Evolutionary conservation across 768 basidiomycete genomes (phyloP).

Genomic region (Psilocybe sp.): DNA sequence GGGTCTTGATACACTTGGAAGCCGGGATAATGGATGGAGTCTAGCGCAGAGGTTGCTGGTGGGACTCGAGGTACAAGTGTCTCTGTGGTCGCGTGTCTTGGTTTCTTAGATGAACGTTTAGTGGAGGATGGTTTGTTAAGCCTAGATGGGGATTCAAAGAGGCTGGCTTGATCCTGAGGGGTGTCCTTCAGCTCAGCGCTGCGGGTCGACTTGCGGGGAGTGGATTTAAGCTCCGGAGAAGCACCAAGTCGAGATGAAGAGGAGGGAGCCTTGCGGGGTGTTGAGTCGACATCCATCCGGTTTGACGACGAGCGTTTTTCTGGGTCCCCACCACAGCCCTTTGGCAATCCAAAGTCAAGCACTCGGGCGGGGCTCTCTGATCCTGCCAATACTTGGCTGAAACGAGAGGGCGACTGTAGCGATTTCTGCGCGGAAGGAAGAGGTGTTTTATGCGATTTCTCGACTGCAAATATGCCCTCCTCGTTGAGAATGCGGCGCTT

Average conservation of each 20-base stretch:
- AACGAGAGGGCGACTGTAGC: conserved; percentile 36
- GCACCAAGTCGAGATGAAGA: conserved; percentile 21
- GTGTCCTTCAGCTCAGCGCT: not conserved
- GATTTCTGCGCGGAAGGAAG: conserved; percentile 23
- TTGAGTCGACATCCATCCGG: conserved; percentile 14
- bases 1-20: conserved; percentile 57
- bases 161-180: conserved; percentile 2
- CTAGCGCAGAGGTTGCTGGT: conserved; percentile 42
- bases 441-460: conserved; percentile 35
- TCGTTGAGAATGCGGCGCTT: conserved; percentile 65
- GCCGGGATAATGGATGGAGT: conserved; percentile 67
- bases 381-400: conserved; percentile 40
- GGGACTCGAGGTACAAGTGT: conserved; percentile 33
- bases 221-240: conserved; percentile 25
- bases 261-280: conserved; percentile 19
- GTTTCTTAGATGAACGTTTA: not conserved
- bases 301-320: conserved; percentile 13
- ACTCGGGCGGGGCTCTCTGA: conserved; percentile 43
- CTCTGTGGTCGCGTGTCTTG: conserved; percentile 7
- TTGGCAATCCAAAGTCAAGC: conserved; percentile 49
- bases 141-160: conserved; percentile 11
- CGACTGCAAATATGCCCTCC: conserved; percentile 44
- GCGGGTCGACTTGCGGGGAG: conserved; percentile 5
- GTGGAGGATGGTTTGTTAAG: conserved; percentile 9
- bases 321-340: conserved; percentile 22